These are phyloP conservation scores for Boletus tomentosulus DNA, from an alignment of 768 basidiomycete species.

Conservation along the genomic window DNA sequence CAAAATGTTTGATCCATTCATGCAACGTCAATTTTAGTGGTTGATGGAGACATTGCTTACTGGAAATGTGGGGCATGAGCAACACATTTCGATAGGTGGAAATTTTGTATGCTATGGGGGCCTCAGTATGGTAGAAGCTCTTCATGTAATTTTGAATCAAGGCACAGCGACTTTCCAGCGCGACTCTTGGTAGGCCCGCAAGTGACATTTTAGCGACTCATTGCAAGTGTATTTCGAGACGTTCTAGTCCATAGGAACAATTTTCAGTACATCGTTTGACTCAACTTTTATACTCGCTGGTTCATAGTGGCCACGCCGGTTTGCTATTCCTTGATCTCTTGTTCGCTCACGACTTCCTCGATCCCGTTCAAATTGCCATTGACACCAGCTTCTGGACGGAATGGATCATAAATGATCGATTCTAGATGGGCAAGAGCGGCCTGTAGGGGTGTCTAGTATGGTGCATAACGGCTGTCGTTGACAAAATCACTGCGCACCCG, in stretches of 20 bases:
- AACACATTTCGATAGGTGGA: background rate
- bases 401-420: conserved; percentile 68
- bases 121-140: conserved; percentile 2
- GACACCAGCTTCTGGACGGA: conserved; percentile 9
- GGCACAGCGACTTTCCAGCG: background rate
- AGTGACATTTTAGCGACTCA: background rate
- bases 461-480: conserved; percentile 72
- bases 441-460: conserved; percentile 74
- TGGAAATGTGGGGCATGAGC: conserved; percentile 73
- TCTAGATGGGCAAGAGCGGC: conserved; percentile 81
- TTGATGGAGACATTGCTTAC: conserved; percentile 88
- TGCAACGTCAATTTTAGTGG: conserved; percentile 44
- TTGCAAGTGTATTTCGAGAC: background rate
- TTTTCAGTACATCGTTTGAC: background rate
- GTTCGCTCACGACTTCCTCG: conserved; percentile 15
- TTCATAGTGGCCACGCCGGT: background rate
- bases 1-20: background rate
- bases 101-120: background rate
- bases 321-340: conserved; percentile 6
- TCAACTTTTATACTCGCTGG: background rate
- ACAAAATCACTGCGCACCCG: conserved; percentile 90
- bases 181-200: background rate
- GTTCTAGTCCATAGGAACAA: background rate
- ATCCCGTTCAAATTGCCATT: conserved; percentile 13
- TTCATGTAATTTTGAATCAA: conserved; percentile 8